Percentiles rank a stretch among this genome's conserved stretches.
These are phyloP conservation scores for Rhizomucor pusillus DNA, from an alignment of 371 early-diverging fungal genomes.

Conservation along the genomic window DNA sequence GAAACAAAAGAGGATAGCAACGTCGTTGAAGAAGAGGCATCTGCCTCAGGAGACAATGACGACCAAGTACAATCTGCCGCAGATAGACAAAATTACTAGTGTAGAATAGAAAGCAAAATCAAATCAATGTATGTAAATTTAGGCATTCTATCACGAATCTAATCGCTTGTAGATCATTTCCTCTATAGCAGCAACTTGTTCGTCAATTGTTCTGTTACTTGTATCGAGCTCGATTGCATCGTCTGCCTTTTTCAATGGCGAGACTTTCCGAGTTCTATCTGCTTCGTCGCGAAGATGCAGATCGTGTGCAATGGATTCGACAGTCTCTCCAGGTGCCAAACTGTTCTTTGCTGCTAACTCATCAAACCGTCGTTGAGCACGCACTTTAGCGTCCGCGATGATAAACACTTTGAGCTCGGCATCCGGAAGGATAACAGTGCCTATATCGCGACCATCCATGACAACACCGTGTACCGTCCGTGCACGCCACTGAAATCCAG, in stretches of 20 bases:
- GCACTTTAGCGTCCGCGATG: slow-evolving; percentile 66
- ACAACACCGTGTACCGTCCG: slow-evolving; percentile 63
- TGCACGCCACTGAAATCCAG: slow-evolving; percentile 17
- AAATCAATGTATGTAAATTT: too few relatives aligned
- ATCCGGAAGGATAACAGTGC: slow-evolving; percentile 83
- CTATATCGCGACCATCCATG: slow-evolving; percentile 96
- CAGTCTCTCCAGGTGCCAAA: slow-evolving; percentile 30
- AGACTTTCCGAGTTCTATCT: slow-evolving; percentile 72
- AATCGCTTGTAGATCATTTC: slow-evolving; percentile 37
- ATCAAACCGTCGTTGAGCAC: slow-evolving; percentile 78
- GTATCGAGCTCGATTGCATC: slow-evolving; percentile 89
- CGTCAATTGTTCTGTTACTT: slow-evolving; percentile 67
- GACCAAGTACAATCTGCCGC: not conserved
- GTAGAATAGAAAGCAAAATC: too few relatives aligned
- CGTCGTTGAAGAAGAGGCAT: not conserved
- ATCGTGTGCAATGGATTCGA: slow-evolving; percentile 56
- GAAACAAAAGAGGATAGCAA: not conserved
- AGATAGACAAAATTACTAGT: too few relatives aligned
- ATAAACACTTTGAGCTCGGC: slow-evolving; percentile 92
- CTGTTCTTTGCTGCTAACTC: slow-evolving; percentile 47
- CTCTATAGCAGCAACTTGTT: slow-evolving; percentile 74
- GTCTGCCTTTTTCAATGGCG: slow-evolving; percentile 77
- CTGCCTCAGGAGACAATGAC: not conserved
- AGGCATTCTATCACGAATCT: slow-evolving; percentile 2
- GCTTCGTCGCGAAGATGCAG: slow-evolving; percentile 72